Evolutionary conservation across 495 filamentous ascomycete species (phyloP), one percentile per base, ranked within the genome.

Genomic region (Entonaema liquescens): DNA sequence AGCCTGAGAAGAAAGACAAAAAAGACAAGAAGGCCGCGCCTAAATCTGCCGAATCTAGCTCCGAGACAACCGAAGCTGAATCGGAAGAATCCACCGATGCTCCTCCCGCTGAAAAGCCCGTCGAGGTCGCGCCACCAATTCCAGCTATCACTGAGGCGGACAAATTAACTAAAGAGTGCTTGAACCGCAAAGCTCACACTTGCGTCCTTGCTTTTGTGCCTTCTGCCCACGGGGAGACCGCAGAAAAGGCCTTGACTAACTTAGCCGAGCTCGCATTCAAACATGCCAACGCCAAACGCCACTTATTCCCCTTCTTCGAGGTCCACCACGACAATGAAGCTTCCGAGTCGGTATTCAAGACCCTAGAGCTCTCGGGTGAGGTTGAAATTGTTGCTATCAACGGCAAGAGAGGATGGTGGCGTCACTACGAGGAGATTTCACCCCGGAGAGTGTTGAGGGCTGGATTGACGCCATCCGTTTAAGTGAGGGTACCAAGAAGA

Each of bases 391-490:
- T 98, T 36, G 94, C 93, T 9, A 73, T 97, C 38, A 98, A 97
- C 78, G 92, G 88, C 8, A 89, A 92, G 70, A 85, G 93, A 36
- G 88, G 88, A 23, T 98, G 95, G 96, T 96, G 89, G 86, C 89
- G 91, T 67, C 88, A 85, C 38, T 96, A 90, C 72, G 80, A 84
- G 36, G 82, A 4, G 86, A 89, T 23, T 92, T 88, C 66, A 83
- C 82, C 11, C 75, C 85, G 31, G 83, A 83, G 33, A 84, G 84
- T 9, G 80, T 98, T 36, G 93, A 97, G 78, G 81, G 83, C 59
- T 98, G 94, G 94, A 85, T 98, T 67, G 95, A 99, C 77, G 87
- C 85, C 2, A 93, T 98, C 69, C 87, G 91, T 25, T 82, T 99
- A 76, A 93, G 94, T 50, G 96, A 97, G 71, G 91, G 91, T 5